Percentiles rank a stretch among this genome's conserved stretches.
Evolutionary conservation across 1,139 yeast species (phyloP).

Genomic region (Candida sp.): DNA sequence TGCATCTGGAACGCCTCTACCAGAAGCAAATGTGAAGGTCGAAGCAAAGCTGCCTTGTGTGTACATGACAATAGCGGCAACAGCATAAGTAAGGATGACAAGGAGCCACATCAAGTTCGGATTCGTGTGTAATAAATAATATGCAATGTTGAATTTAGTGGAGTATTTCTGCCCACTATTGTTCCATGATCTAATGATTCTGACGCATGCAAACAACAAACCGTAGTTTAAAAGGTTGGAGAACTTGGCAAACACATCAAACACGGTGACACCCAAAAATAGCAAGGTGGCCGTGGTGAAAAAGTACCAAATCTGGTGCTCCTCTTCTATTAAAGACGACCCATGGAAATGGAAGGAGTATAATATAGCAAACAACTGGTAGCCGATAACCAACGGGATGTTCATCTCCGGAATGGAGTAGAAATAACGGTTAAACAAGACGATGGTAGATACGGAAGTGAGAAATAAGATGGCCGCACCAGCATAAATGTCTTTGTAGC

Average conservation of each 20-base stretch:
- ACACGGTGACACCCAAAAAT: slow-evolving; percentile 17
- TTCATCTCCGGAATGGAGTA: slow-evolving; percentile 14
- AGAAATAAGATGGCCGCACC: slow-evolving; percentile 48
- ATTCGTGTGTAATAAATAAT: slow-evolving; percentile 44
- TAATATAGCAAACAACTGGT: slow-evolving; percentile 36
- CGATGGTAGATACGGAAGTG: slow-evolving; percentile 27
- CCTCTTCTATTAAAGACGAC: slow-evolving; percentile 95
- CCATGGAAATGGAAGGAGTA: slow-evolving; percentile 77
- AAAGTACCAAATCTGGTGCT: slow-evolving; percentile 98
- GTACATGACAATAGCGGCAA: slow-evolving; percentile 24
- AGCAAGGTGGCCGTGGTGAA: slow-evolving; percentile 39
- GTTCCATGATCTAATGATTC: slow-evolving; percentile 85
- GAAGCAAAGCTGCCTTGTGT: slow-evolving; percentile 30
- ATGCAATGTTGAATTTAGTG: slow-evolving; percentile 47
- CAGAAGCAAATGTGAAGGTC: slow-evolving; percentile 6
- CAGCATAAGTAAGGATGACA: slow-evolving; percentile 43
- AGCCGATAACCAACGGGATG: slow-evolving; percentile 21
- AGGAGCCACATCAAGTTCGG: slow-evolving; percentile 51
- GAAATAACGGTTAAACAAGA: slow-evolving; percentile 20
- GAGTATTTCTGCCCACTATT: slow-evolving; percentile 85
- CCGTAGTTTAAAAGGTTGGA: slow-evolving; percentile 20
- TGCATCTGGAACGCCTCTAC: slow-evolving; percentile 9
- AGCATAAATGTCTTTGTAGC: slow-evolving; percentile 49
- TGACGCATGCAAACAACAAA: slow-evolving; percentile 43
- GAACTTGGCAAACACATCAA: slow-evolving; percentile 10